phyloP scores from a whole-genome alignment of 1,284 basidiomycete species.

The Coniophora puteana region DNA sequence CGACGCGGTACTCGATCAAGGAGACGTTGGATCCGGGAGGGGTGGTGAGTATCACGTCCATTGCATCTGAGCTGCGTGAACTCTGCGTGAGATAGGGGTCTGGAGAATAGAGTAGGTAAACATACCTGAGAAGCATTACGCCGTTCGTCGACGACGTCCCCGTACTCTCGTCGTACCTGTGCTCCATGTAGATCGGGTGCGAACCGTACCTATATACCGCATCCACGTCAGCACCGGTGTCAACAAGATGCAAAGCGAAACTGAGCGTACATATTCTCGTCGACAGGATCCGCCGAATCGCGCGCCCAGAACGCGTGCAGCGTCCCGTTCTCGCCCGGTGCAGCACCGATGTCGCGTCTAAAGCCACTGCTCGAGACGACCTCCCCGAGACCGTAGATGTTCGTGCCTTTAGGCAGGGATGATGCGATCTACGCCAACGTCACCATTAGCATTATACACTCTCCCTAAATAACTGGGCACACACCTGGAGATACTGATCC shows the following conservation, averaged over 20 bases:
- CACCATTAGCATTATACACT: background rate
- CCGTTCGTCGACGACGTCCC: slow-evolving; percentile 58
- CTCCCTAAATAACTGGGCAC: slow-evolving; percentile 3
- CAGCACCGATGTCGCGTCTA: slow-evolving; percentile 52
- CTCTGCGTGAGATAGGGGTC: background rate
- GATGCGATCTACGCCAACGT: slow-evolving; percentile 61
- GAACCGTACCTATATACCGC: slow-evolving; percentile 72
- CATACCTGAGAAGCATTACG: slow-evolving; percentile 62
- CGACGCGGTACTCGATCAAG: slow-evolving; percentile 59
- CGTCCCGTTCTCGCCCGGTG: slow-evolving; percentile 51
- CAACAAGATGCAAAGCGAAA: no score
- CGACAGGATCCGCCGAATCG: slow-evolving; percentile 55
- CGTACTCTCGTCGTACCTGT: slow-evolving; percentile 48
- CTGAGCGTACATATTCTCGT: slow-evolving; percentile 64
- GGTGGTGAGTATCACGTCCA: slow-evolving; percentile 61
- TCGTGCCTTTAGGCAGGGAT: slow-evolving; percentile 57
- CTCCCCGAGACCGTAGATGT: slow-evolving; percentile 80
- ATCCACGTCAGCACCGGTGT: no score
- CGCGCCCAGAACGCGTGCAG: slow-evolving; percentile 73
- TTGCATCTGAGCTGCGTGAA: slow-evolving; percentile 43
- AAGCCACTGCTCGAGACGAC: slow-evolving; percentile 65
- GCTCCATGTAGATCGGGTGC: slow-evolving; percentile 67
- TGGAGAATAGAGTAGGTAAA: no score
- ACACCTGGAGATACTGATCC: slow-evolving; percentile 61
- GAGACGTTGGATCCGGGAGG: slow-evolving; percentile 47